phyloP scores from a whole-genome alignment of 257 asterid species.

The Mentha longifolia region DNA sequence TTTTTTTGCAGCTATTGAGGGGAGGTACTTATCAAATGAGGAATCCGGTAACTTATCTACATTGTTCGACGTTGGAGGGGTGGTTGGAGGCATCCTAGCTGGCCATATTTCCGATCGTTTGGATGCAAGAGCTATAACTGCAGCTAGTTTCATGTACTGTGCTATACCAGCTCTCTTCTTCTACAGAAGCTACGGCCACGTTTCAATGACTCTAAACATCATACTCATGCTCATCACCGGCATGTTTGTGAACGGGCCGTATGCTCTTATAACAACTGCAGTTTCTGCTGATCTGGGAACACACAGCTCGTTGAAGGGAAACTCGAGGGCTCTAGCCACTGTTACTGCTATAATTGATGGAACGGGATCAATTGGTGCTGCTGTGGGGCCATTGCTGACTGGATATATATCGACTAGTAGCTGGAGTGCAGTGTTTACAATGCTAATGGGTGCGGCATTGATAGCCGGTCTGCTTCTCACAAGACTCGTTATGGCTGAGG shows the following conservation, averaged over 20 bases:
- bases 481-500: conserved; percentile 85
- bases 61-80: conserved; percentile 91
- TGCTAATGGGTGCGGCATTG: conserved; percentile 91
- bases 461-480: conserved; percentile 86
- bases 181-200: conserved; percentile 80
- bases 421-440: conserved; percentile 87
- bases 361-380: conserved; percentile 98
- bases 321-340: conserved; percentile 84
- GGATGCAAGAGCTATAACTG: conserved; percentile 87
- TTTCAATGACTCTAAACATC: conserved; percentile 71
- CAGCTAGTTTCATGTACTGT: conserved; percentile 97
- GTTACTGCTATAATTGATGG: conserved; percentile 97
- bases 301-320: conserved; percentile 88
- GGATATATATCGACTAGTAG: conserved; percentile 88
- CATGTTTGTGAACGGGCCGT: conserved; percentile 88
- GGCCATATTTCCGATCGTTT: conserved; percentile 88
- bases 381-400: conserved; percentile 86
- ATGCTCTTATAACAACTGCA: conserved; percentile 94
- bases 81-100: conserved; percentile 87
- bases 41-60: conserved; percentile 89
- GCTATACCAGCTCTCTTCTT: conserved; percentile 90
- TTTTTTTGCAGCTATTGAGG: conserved; percentile 67
- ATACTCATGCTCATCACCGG: conserved; percentile 83
- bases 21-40: conserved; percentile 74
- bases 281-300: conserved; percentile 99